A percentile compares a stretch with the other conserved stretches of the same genome.
phyloP scores from a whole-genome alignment of 2,329 filamentous ascomycete species.

The Neopestalotiopsis sp. region DNA sequence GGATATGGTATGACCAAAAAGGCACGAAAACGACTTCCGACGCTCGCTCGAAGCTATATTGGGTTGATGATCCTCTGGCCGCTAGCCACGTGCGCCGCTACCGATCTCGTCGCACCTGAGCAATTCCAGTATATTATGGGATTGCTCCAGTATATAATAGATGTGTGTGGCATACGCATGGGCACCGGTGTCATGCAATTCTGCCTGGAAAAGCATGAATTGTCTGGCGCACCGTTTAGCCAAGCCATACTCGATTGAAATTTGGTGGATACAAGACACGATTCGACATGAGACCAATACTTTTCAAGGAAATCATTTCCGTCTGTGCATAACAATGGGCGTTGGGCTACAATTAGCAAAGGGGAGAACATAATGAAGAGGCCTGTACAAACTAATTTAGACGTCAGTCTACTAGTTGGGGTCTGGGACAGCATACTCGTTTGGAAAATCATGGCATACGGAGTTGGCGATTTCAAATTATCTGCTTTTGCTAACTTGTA shows the following conservation, averaged over 20 bases:
- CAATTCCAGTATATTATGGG: constrained; percentile 8
- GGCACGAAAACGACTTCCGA: background rate
- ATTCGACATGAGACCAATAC: background rate
- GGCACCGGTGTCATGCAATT: constrained; percentile 13
- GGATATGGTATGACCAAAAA: background rate
- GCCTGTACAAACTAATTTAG: background rate
- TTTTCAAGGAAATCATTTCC: background rate
- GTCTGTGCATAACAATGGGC: background rate
- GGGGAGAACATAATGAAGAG: background rate
- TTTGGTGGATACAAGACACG: background rate
- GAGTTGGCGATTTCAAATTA: background rate
- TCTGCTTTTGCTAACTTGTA: background rate
- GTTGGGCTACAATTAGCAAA: background rate
- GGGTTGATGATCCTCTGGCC: constrained; percentile 15
- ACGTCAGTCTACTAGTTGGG: background rate
- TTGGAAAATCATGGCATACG: background rate
- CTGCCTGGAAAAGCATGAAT: background rate
- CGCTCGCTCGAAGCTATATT: constrained; percentile 9
- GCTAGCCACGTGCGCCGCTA: constrained; percentile 1
- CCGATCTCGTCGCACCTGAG: constrained; percentile 9
- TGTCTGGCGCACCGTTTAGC: constrained; percentile 4
- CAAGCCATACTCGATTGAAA: background rate
- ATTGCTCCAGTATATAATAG: constrained; percentile 9
- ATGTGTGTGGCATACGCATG: constrained; percentile 10
- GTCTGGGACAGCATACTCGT: background rate